Percentiles rank a stretch among this genome's conserved stretches.
Conservation (phyloP, 2,329 filamentous ascomycete genomes). For the Acrodontium crateriforme region DNA sequence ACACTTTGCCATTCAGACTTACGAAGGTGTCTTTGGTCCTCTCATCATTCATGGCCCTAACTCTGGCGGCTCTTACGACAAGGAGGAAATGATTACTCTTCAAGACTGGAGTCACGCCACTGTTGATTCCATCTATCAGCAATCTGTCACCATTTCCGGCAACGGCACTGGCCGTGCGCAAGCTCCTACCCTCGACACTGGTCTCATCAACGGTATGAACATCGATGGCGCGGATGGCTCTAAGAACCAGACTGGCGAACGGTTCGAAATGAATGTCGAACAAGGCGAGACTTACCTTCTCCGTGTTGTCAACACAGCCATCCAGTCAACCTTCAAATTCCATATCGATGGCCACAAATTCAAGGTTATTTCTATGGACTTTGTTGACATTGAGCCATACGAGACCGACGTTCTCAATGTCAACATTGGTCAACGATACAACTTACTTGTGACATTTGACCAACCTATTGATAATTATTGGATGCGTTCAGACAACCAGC, state of each 20-base stretch:
- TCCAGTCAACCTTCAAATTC: slow-evolving; percentile 30
- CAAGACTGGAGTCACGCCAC: slow-evolving; percentile 27
- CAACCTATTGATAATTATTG: slow-evolving; percentile 17
- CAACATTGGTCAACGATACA: slow-evolving; percentile 24
- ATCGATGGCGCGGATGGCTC: slow-evolving; percentile 16
- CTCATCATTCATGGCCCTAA: slow-evolving; percentile 29
- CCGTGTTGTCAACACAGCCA: slow-evolving; percentile 22
- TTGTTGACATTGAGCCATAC: slow-evolving; percentile 25
- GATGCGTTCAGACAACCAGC: slow-evolving; percentile 25
- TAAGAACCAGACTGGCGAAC: slow-evolving; percentile 14
- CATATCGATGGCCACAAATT: slow-evolving; percentile 28
- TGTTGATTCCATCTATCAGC: slow-evolving; percentile 22
- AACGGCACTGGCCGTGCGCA: slow-evolving; percentile 10
- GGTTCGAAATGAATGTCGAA: slow-evolving; percentile 16
- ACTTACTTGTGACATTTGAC: slow-evolving; percentile 18
- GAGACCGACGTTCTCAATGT: slow-evolving; percentile 23
- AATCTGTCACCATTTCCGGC: slow-evolving; percentile 2
- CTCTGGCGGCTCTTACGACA: slow-evolving; percentile 22
- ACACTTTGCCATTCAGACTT: slow-evolving; percentile 28
- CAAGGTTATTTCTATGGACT: slow-evolving; percentile 26
- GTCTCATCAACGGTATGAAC: slow-evolving; percentile 33
- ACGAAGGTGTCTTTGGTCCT: slow-evolving; percentile 27
- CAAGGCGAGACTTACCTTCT: slow-evolving; percentile 18
- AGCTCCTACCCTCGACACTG: slow-evolving; percentile 27
- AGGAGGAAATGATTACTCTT: slow-evolving; percentile 23